Evolutionary conservation across 2,329 filamentous ascomycete species (phyloP), one percentile per base, ranked within the genome.

Genomic region (Apiospora phragmitis): DNA sequence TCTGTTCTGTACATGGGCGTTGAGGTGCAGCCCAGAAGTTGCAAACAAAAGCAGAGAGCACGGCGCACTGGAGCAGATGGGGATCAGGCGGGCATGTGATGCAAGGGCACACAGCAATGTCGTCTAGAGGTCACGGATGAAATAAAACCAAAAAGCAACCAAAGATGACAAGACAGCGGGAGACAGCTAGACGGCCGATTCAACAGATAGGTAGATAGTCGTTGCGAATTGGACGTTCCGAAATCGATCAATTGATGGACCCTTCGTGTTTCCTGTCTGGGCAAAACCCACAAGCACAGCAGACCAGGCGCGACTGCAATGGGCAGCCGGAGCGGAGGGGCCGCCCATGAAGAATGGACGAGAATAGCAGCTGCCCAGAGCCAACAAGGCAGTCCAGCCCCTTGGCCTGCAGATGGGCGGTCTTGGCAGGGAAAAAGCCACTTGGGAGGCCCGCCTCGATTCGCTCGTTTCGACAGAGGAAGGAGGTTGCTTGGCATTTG

Each of bases 401-500:
- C 55, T 62, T 38, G 55, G 55, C 55, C 29, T 62, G 55, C 55
- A 62, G 55, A 12, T 32, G 55, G 32, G 32, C 55, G 4, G 55
- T 35, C 51, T 62, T 62, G 55, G 55, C 55, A 62, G 18, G 43
- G 55, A 24, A 62, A 62, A 38, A 14, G 55, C 29, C 55, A 38
- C 29, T 24, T 62, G 29, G 51, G 51, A 14, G 29, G 49, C 29
- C 51, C 16, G 29, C 14, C 29, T n/a, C 45, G 29, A 35, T 59
- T 59, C 51, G 51, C 29, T 59, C 29, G 51, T 59, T 59, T 59
- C 51, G 51, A 11, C 55, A 1, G 21, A 38, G 32, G 55, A 62
- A 62, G 16, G 55, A 38, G 55, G 55, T 62, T 32, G 49, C 55
- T 62, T 62, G 55, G 55, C 55, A 62, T 62, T 62, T 38, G 32